Percentiles rank a stretch among this genome's conserved stretches.
phyloP scores from a whole-genome alignment of 2,329 filamentous ascomycete genomes.

The Aureobasidium melanogenum region DNA sequence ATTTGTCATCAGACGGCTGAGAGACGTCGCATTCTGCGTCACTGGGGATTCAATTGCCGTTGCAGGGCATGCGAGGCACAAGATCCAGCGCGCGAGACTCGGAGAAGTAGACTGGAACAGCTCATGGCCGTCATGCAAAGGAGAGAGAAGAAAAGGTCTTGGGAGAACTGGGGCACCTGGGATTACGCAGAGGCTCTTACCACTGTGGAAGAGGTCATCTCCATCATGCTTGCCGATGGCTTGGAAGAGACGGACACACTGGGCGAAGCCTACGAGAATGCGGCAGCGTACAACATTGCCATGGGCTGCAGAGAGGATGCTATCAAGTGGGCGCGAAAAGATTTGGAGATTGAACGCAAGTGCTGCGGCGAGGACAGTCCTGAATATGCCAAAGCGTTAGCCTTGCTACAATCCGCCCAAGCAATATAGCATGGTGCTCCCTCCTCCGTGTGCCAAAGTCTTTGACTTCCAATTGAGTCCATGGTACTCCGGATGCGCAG shows the following conservation, averaged over 20 bases:
- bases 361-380: constrained; percentile 14
- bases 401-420: background rate
- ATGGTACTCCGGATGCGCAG: too few species aligned
- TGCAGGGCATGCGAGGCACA: constrained; percentile 20
- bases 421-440: background rate
- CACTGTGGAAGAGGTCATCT: constrained; percentile 14
- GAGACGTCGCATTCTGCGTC: constrained; percentile 14
- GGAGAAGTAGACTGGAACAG: constrained; percentile 12
- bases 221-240: constrained; percentile 17
- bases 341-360: constrained; percentile 21
- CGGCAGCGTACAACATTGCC: constrained; percentile 16
- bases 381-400: background rate
- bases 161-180: constrained; percentile 6
- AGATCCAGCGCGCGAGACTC: constrained; percentile 8
- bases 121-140: constrained; percentile 4
- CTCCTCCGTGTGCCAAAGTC: too few species aligned
- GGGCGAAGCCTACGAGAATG: constrained; percentile 15
- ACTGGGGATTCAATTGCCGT: constrained; percentile 23
- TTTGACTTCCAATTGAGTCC: too few species aligned
- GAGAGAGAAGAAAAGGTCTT: constrained; percentile 6
- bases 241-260: constrained; percentile 18
- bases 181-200: constrained; percentile 13
- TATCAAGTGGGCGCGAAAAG: constrained; percentile 18
- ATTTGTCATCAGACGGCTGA: constrained; percentile 13
- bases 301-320: constrained; percentile 15